Base-by-base conservation (phyloP, 208 protist species). In the Leishmania braziliensis region DNA sequence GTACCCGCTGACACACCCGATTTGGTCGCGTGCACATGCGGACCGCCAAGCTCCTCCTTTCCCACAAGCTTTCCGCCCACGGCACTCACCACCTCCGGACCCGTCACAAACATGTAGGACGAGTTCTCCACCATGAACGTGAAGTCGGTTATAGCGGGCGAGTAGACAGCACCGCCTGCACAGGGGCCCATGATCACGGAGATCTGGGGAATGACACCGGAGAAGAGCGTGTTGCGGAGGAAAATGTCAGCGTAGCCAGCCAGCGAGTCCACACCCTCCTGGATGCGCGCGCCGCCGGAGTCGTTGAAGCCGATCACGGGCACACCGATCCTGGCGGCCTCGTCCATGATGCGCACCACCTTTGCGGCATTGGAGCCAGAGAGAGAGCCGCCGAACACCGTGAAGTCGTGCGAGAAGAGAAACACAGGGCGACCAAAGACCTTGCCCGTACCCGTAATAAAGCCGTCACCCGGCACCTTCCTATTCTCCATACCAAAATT, bases 31-130 rank as follows among this genome's bases (percentile, higher is more conserved):
- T 99, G 98, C 46, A 95, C 90, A 58, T 86, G 91, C 39, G 96
- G 84, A 60, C 98, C 98, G 78, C 98, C 98, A 5, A 99, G 95
- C 86, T 98, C 95, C 54, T 98, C 96, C 82, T 97, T 90, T 0
- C 96, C 98, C 16, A 97, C 91, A 14, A 87, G 75, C 82, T 99
- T 93, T 72, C 97, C 93, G 20, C 98, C 98, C 10, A 99, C 98
- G 0, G 97, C 95, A 80, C 99, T 98, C 39, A 99, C 98, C 29
- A 99, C 98, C 53, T 99, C 98, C 65, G 98, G 98, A 39, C 98
- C 98, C 18, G 98, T 99, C 26, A 99, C 97, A 83, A 99, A 99
- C 88, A 99, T 95, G 89, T 99, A 98, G 39, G 96, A 98, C n/a
- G 95, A 98, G 77, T 98, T 83, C 46, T 96, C 81, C 23, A 99